These are phyloP conservation scores for Lecanicillium sp. DNA, from an alignment of 2,329 filamentous ascomycete species.

Conservation along the genomic window DNA sequence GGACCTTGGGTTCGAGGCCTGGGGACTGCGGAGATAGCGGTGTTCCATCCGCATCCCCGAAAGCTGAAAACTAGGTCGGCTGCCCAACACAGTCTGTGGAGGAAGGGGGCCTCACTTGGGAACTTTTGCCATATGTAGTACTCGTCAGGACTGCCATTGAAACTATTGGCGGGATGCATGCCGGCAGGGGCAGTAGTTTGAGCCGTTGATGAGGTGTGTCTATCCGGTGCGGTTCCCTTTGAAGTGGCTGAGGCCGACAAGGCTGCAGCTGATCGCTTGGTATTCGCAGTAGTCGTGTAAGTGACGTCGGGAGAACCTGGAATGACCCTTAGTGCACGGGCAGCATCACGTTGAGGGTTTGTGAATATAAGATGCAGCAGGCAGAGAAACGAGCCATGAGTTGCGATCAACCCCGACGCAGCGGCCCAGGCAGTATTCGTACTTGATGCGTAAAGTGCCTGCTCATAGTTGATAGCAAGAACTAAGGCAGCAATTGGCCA, in stretches of 20 bases:
- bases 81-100: constrained; percentile 48
- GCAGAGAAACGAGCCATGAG: constrained; percentile 46
- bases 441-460: constrained; percentile 40
- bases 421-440: constrained; percentile 47
- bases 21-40: constrained; percentile 45
- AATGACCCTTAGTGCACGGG: constrained; percentile 36
- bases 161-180: too few species aligned
- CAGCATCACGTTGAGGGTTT: constrained; percentile 50
- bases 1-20: constrained; percentile 35
- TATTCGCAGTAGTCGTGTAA: too few species aligned
- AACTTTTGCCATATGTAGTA: constrained; percentile 58
- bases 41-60: constrained; percentile 54
- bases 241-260: too few species aligned
- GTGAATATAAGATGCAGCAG: constrained; percentile 47
- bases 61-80: constrained; percentile 49
- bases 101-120: constrained; percentile 43
- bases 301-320: neutral
- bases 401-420: constrained; percentile 41
- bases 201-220: neutral
- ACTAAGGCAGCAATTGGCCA: constrained; percentile 44
- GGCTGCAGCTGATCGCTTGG: too few species aligned
- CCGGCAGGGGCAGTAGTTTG: too few species aligned
- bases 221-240: too few species aligned
- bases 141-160: constrained; percentile 24
- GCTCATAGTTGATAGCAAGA: constrained; percentile 37